A percentile compares a stretch with the other conserved stretches of the same genome.
Conservation (phyloP, 225 moss, liverwort and hornwort species). For the Bryoerythrophyllum caledonicum region DNA sequence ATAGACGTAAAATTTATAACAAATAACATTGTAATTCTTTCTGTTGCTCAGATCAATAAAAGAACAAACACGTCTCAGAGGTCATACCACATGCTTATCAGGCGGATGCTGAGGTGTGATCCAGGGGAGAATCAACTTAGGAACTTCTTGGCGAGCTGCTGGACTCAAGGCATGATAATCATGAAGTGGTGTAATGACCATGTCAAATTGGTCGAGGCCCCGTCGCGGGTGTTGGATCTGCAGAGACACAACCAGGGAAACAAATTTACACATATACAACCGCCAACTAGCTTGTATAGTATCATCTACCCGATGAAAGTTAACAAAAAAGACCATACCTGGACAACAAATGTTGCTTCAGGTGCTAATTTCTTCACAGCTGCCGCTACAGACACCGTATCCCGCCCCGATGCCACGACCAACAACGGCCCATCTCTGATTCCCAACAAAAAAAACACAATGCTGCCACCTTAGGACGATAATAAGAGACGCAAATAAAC, state of each 20-base stretch:
- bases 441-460: slow-evolving; percentile 12
- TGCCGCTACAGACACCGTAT: slow-evolving; percentile 73
- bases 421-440: slow-evolving; percentile 87
- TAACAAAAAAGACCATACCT: slow-evolving; percentile 36
- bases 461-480: not conserved
- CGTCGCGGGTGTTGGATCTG: slow-evolving; percentile 88
- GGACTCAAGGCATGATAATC: slow-evolving; percentile 83
- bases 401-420: slow-evolving; percentile 90
- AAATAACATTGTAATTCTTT: not conserved
- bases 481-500: not conserved
- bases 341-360: slow-evolving; percentile 80
- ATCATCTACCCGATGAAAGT: not conserved
- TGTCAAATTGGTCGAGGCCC: slow-evolving; percentile 67
- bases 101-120: slow-evolving; percentile 83
- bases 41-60: not conserved
- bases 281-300: not conserved
- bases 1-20: not conserved
- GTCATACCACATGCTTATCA: slow-evolving; percentile 78
- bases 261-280: not conserved
- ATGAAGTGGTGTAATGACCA: slow-evolving; percentile 82
- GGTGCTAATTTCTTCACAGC: slow-evolving; percentile 80
- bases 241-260: not conserved
- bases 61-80: not conserved
- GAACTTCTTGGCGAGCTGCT: slow-evolving; percentile 73
- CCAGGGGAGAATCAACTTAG: slow-evolving; percentile 71